Evolutionary conservation across 2,329 filamentous ascomycete species (phyloP).

Genomic region (Penicillium sp.): DNA sequence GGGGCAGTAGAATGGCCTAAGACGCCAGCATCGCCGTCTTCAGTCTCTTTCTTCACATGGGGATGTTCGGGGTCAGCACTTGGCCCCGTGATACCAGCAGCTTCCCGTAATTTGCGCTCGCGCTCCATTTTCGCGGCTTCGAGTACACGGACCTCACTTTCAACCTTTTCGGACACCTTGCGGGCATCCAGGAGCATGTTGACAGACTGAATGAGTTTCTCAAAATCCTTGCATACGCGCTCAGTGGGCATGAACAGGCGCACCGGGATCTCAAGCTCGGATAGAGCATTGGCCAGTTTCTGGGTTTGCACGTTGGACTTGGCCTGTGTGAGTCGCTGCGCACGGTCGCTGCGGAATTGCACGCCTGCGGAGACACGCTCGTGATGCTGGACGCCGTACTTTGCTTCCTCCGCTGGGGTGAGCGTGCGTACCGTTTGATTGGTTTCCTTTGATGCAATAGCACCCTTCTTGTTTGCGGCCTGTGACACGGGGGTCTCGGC

Average conservation of each 20-base stretch:
- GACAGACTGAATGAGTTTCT: constrained; percentile 47
- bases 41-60: constrained; percentile 36
- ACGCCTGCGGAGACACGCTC: constrained; percentile 84
- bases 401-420: constrained; percentile 68
- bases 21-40: constrained; percentile 24
- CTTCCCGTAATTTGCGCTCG: constrained; percentile 35
- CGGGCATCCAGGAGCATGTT: constrained; percentile 48
- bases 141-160: constrained; percentile 48
- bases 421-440: constrained; percentile 66
- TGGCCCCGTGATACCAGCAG: constrained; percentile 14
- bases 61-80: constrained; percentile 21
- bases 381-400: constrained; percentile 80
- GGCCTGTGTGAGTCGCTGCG: constrained; percentile 49
- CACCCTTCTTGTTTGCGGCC: constrained; percentile 35
- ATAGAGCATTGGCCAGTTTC: constrained; percentile 47
- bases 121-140: constrained; percentile 43
- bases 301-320: constrained; percentile 51
- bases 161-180: constrained; percentile 48
- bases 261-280: constrained; percentile 47
- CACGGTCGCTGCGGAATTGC: constrained; percentile 72
- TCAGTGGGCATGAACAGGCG: constrained; percentile 51
- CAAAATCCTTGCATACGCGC: constrained; percentile 50
- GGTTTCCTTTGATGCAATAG: constrained; percentile 33
- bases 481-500: constrained; percentile 38
- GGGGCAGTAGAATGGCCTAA: constrained; percentile 16